phyloP scores from a whole-genome alignment of 176 grass and related monocot species.

The Olyra latifolia region DNA sequence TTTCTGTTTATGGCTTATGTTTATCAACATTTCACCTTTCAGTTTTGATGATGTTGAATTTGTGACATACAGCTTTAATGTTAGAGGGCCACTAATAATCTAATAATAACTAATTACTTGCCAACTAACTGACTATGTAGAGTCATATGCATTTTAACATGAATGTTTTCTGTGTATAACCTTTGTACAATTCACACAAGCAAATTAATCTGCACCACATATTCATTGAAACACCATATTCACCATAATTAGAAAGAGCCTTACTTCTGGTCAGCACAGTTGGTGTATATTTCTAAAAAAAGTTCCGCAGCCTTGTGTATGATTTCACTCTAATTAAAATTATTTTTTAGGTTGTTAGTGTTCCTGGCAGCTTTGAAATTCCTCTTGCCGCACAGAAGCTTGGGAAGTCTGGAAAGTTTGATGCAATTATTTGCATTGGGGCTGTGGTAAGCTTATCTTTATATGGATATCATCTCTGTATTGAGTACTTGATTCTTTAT shows the following conservation, averaged over 20 bases:
- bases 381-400: conserved; percentile 84
- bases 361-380: conserved; percentile 98
- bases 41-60: neutral
- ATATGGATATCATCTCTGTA: neutral
- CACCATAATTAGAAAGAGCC: neutral
- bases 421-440: conserved; percentile 95
- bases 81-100: neutral
- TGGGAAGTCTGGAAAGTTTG: conserved; percentile 79
- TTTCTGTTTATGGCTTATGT: neutral
- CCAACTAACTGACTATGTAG: neutral
- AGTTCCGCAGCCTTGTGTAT: neutral
- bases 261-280: neutral
- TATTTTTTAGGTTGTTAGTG: conserved; percentile 72
- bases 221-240: neutral
- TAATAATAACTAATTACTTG: neutral
- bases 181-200: neutral
- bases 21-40: neutral
- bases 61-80: neutral
- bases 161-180: conserved; percentile 8
- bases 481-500: neutral
- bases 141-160: neutral
- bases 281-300: neutral
- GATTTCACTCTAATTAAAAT: neutral
- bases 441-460: conserved; percentile 69
- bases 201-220: neutral